These are phyloP conservation scores for Apiospora sp. DNA, from an alignment of 2,329 filamentous ascomycete genomes.

Conservation along the genomic window DNA sequence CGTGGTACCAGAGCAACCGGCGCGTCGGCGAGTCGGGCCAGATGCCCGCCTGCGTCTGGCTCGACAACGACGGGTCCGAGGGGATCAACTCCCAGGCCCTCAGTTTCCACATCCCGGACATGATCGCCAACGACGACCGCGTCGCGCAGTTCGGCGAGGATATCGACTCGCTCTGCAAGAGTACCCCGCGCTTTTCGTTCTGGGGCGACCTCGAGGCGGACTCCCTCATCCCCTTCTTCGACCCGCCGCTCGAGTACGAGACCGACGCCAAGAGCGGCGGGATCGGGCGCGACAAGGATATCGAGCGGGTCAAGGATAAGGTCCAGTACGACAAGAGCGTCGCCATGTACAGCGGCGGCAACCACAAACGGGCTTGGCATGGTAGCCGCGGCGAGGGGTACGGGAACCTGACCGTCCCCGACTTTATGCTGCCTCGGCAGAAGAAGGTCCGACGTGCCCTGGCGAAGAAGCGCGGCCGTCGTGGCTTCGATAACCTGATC, in stretches of 20 bases:
- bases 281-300: conserved; percentile 23
- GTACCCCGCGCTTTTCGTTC: conserved; percentile 35
- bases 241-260: conserved; percentile 38
- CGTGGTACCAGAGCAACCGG: conserved; percentile 35
- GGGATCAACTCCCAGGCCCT: conserved; percentile 33
- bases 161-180: conserved; percentile 31
- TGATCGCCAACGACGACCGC: conserved; percentile 29
- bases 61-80: conserved; percentile 36
- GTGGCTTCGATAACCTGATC: conserved; percentile 6
- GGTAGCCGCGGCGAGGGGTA: neutral
- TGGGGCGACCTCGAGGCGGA: conserved; percentile 33
- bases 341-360: conserved; percentile 27
- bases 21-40: conserved; percentile 28
- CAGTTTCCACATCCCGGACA: conserved; percentile 36
- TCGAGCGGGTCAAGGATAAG: neutral
- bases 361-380: neutral
- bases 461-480: neutral
- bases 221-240: conserved; percentile 37
- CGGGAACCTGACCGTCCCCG: neutral
- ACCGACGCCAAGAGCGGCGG: conserved; percentile 39
- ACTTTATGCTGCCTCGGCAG: neutral
- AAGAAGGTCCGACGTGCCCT: neutral
- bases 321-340: conserved; percentile 23
- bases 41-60: conserved; percentile 35
- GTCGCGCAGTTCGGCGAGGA: conserved; percentile 30